These are phyloP conservation scores for Rhododendron henanense DNA, from an alignment of 148 eudicot species.

Conservation along the genomic window DNA sequence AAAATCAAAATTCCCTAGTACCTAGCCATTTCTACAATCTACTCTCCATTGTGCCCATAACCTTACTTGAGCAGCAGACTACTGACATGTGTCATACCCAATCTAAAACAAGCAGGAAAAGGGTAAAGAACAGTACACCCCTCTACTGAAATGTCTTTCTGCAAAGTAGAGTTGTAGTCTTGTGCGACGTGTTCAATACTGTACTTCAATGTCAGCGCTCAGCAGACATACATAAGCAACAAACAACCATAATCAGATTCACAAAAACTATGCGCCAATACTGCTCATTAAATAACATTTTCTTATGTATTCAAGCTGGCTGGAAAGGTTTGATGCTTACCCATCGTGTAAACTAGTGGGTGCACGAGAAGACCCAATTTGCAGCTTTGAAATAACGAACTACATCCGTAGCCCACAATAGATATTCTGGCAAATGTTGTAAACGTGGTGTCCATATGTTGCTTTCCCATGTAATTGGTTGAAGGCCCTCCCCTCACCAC, in stretches of 20 bases:
- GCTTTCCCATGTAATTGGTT: constrained; percentile 37
- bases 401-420: constrained; percentile 42
- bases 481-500: constrained; percentile 43
- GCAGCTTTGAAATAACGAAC: constrained; percentile 55
- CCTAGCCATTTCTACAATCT: background rate
- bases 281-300: background rate
- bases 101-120: background rate
- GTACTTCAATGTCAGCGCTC: background rate
- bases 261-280: background rate
- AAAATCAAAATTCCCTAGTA: background rate
- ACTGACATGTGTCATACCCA: background rate
- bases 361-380: constrained; percentile 33
- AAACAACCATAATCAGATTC: background rate
- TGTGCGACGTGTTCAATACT: background rate
- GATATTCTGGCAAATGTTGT: constrained; percentile 31
- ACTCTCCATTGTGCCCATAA: background rate
- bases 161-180: background rate
- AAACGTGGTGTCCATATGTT: constrained; percentile 44
- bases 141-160: background rate
- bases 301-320: background rate
- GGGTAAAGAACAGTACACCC: background rate
- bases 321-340: constrained; percentile 11
- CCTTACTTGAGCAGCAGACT: background rate
- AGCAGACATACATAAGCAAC: background rate
- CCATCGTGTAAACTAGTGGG: constrained; percentile 21